Evolutionary conservation across 2,329 filamentous ascomycete genomes (phyloP), one percentile per base, ranked within the genome.

Genomic region (Calonectria pteridis): DNA sequence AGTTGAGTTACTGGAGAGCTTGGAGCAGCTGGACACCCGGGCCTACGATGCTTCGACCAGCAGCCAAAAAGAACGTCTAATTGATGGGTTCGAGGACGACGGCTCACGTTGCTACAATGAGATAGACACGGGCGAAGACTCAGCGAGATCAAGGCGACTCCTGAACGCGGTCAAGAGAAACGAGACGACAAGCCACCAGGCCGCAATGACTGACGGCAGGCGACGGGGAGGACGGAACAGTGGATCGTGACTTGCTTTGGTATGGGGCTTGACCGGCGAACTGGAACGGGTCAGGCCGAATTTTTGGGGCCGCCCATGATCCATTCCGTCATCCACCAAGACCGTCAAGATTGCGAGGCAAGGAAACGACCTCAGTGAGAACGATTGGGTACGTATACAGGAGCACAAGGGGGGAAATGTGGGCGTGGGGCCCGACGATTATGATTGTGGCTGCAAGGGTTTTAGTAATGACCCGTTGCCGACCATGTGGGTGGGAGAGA

Each of bases 381-480:
- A 58, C 31, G 53, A 62, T 62, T 55, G 58, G 69, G 76, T 75
- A 79, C 73, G 69, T 74, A 78, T 69, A 74, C 71, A 72, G n/a
- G n/a, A n/a, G 70, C 69, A 40, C 55, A 53, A 50, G 62, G 65
- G 31, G 26, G 67, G 59, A 69, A 73, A 59, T 65, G 66, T 69
- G 71, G 66, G 31, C 58, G 29, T 65, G 66, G 37, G 33, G 50
- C 37, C 58, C 28, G 71, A 73, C 13, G 49, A 58, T 55, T 31
- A 40, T 31, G 63, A 58, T 43, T 67, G 63, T 59, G 53, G 49
- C 50, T 20, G 59, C 66, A 58, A 73, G 71, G 71, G 66, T 73
- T 71, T 69, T 69, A 73, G 59, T 73, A 69, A 69, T 66, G 50
- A 43, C 28, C 71, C 50, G 40, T 69, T 23, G 51, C 16, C 31